These are phyloP conservation scores for Elongisporangium undulatum DNA, from an alignment of 352 stramenopile genomes.

Conservation along the genomic window DNA sequence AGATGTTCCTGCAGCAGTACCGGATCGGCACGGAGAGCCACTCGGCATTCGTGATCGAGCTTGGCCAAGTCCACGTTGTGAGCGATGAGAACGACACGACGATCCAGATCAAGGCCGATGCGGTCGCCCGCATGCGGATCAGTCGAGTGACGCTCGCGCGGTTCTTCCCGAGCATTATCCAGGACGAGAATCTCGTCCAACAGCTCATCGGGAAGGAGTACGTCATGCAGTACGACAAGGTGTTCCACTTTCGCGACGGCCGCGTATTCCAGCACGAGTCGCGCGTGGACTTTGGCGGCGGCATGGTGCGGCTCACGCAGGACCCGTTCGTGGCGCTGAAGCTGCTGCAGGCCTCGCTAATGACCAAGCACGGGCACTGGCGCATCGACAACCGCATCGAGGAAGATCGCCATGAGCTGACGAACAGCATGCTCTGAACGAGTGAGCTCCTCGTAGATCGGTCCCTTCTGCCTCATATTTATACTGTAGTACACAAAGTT, in stretches of 20 bases:
- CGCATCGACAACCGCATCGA: constrained; percentile 31
- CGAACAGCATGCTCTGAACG: constrained; percentile 24
- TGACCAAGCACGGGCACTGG: constrained; percentile 59
- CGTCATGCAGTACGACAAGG: constrained; percentile 61
- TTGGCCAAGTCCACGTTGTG: constrained; percentile 20
- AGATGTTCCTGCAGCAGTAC: constrained; percentile 48
- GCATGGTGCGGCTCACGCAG: constrained; percentile 44
- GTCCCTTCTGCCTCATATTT: neutral
- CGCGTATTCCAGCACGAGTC: constrained; percentile 58
- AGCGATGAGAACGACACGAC: constrained; percentile 12
- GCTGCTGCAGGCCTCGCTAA: constrained; percentile 40
- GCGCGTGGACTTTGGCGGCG: constrained; percentile 38
- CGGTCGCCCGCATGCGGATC: constrained; percentile 33
- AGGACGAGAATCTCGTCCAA: constrained; percentile 47
- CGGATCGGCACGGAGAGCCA: constrained; percentile 27
- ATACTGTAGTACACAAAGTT: neutral
- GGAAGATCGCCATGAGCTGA: constrained; percentile 34
- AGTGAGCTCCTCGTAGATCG: too few relatives aligned
- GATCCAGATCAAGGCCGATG: constrained; percentile 40
- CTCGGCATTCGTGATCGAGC: constrained; percentile 18
- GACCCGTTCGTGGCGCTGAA: constrained; percentile 51
- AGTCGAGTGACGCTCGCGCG: constrained; percentile 34
- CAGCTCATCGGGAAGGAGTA: constrained; percentile 57
- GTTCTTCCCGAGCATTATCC: constrained; percentile 46
- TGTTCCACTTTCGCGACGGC: constrained; percentile 51